phyloP scores from a whole-genome alignment of 805 yeast genomes.

The Candida schatavii region DNA sequence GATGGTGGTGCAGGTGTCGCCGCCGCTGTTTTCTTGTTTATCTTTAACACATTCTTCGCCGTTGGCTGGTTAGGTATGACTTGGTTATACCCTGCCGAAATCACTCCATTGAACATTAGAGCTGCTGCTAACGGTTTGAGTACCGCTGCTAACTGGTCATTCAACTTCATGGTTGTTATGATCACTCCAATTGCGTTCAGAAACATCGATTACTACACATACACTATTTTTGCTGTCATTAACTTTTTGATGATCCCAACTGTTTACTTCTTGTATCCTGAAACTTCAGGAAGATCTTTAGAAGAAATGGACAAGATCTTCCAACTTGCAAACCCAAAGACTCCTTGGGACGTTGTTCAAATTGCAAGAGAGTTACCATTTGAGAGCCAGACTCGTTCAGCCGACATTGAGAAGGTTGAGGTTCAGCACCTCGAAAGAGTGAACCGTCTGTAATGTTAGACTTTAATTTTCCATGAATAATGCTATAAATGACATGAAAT shows the following conservation, averaged over 20 bases:
- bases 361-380: constrained; percentile 25
- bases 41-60: constrained; percentile 51
- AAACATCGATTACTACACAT: constrained; percentile 58
- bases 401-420: not conserved
- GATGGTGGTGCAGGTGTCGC: constrained; percentile 44
- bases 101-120: constrained; percentile 54
- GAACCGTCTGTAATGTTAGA: too few relatives aligned
- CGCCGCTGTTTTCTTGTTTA: constrained; percentile 63
- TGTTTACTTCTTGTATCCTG: constrained; percentile 45
- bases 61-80: constrained; percentile 53
- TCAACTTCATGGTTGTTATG: constrained; percentile 58
- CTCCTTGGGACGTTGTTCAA: constrained; percentile 31
- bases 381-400: constrained; percentile 1
- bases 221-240: constrained; percentile 64
- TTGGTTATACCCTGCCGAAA: constrained; percentile 64
- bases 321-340: constrained; percentile 20
- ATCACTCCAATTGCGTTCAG: constrained; percentile 55
- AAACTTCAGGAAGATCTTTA: constrained; percentile 43
- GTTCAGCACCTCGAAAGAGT: constrained; percentile 1
- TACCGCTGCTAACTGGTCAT: constrained; percentile 57
- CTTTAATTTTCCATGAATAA: too few relatives aligned
- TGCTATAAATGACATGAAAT: too few relatives aligned
- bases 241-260: constrained; percentile 52
- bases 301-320: constrained; percentile 52
- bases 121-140: constrained; percentile 54